Conservation (phyloP, 192 early-diverging fungal genomes). For the Allomyces arbusculus region DNA sequence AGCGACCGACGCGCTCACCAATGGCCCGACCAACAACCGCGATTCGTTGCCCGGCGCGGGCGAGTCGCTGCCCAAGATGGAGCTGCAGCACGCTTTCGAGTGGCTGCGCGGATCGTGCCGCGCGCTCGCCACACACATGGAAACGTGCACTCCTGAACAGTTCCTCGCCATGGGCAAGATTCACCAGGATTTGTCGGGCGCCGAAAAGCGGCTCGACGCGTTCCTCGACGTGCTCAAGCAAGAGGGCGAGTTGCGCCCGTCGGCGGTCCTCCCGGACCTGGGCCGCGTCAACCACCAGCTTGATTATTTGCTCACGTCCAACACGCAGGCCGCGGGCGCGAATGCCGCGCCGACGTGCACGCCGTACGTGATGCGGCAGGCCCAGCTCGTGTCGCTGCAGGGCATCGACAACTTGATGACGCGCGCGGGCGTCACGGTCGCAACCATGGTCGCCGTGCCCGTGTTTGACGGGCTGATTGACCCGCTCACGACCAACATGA, state of each 20-base stretch:
- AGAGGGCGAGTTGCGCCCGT: slow-evolving; percentile 8
- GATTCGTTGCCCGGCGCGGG: slow-evolving; percentile 5
- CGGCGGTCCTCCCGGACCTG: slow-evolving; percentile 8
- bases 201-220: slow-evolving; percentile 13
- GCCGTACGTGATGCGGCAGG: not conserved
- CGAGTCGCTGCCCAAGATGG: slow-evolving; percentile 9
- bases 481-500: not conserved
- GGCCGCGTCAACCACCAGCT: slow-evolving; percentile 5
- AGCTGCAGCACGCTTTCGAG: not conserved
- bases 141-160: not conserved
- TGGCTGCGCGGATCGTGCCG: not conserved
- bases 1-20: not conserved
- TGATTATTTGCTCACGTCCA: slow-evolving; percentile 6
- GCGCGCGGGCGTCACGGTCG: not conserved
- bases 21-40: not conserved
- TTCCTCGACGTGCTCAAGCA: slow-evolving; percentile 9
- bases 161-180: slow-evolving; percentile 2
- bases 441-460: not conserved
- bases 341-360: not conserved
- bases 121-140: not conserved
- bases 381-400: not conserved
- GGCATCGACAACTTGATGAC: not conserved
- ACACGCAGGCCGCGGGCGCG: slow-evolving; percentile 1
- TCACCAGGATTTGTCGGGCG: slow-evolving; percentile 6
- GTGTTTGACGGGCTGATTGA: not conserved